Base-by-base conservation (phyloP, 345 rosid species). In the Ceriops zippeliana region DNA sequence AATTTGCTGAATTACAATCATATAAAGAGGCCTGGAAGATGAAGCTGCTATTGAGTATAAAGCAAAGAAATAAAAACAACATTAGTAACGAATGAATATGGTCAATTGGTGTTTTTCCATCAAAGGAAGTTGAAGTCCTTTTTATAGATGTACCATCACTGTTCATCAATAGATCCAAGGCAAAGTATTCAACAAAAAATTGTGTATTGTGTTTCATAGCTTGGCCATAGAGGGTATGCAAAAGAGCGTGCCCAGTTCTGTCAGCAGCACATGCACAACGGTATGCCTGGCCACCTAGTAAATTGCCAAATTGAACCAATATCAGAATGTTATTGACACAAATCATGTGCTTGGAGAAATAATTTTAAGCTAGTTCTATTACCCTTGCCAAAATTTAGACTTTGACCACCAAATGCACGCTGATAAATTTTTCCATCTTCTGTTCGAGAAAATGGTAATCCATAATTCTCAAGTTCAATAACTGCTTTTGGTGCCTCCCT, bases 201-300 rank as follows among this genome's bases (percentile, higher is more conserved):
- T 95, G 98, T 16, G 99, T 95, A 77, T 95, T 95, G 70, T 95
- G 99, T 82, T 85, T 91, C 99, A 91, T 95, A 54, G 99, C 99
- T 84, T 95, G 97, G 73, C 99, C 98, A 87, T 91, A 95, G 62
- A 91, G 93, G 57, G 99, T 87, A 78, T 95, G 99, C 86, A 95
- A 76, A 62, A 95, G 75, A 70, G 99, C 99, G 85, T 95, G 99
- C 61, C 99, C 98, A 38, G 96, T 95, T 62, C 99, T 72, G 73
- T 95, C 99, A 58, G 99, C 99, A 80, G 98, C 98, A 86, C 99
- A 95, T 64, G 99, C 99, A 80, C 99, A 95, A 54, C 98, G 99
- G 69, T 95, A 91, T 71, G 99, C 99, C 78, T 95, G 98, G 74
- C 99, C 98, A 78, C 99, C 99, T 95, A 68, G 61, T 61, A 24